Percentiles rank a stretch among this genome's conserved stretches.
Conservation (phyloP, 805 yeast species). For the Spathaspora girioi region DNA sequence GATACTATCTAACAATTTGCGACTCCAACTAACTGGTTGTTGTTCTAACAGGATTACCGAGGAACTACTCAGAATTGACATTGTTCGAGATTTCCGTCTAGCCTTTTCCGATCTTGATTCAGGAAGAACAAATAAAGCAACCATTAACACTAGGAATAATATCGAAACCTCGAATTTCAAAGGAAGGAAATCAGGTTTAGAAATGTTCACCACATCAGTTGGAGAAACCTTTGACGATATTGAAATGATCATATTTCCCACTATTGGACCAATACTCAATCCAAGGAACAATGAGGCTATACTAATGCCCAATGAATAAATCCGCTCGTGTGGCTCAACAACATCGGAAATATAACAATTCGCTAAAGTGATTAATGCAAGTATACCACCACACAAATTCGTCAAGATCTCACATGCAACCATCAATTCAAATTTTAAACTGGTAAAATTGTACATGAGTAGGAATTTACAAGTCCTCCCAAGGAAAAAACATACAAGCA, state of each 20-base stretch:
- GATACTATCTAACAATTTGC: slow-evolving; percentile 2
- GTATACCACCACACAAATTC: slow-evolving; percentile 60
- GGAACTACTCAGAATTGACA: slow-evolving; percentile 21
- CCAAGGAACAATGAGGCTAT: slow-evolving; percentile 61
- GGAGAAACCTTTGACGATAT: slow-evolving; percentile 5
- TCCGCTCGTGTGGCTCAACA: slow-evolving; percentile 57
- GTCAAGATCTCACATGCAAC: slow-evolving; percentile 43
- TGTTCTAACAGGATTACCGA: slow-evolving; percentile 8
- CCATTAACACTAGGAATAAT: slow-evolving; percentile 25
- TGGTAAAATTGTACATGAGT: slow-evolving; percentile 20
- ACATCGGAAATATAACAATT: slow-evolving; percentile 76
- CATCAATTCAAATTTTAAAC: slow-evolving; percentile 33
- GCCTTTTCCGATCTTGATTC: slow-evolving; percentile 64
- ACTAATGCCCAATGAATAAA: slow-evolving; percentile 54
- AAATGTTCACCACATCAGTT: slow-evolving; percentile 8
- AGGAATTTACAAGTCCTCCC: slow-evolving; percentile 20
- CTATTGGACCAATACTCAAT: slow-evolving; percentile 60
- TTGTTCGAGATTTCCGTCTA: slow-evolving; percentile 47
- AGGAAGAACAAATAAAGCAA: slow-evolving; percentile 38
- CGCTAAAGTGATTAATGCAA: slow-evolving; percentile 52
- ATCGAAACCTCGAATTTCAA: slow-evolving; percentile 29
- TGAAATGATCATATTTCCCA: slow-evolving; percentile 39
- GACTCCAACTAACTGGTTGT: neutral
- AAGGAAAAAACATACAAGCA: slow-evolving; percentile 15
- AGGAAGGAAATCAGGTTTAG: slow-evolving; percentile 28